Evolutionary conservation across 192 early-diverging fungal species (phyloP).

Genomic region (Podila horticola): DNA sequence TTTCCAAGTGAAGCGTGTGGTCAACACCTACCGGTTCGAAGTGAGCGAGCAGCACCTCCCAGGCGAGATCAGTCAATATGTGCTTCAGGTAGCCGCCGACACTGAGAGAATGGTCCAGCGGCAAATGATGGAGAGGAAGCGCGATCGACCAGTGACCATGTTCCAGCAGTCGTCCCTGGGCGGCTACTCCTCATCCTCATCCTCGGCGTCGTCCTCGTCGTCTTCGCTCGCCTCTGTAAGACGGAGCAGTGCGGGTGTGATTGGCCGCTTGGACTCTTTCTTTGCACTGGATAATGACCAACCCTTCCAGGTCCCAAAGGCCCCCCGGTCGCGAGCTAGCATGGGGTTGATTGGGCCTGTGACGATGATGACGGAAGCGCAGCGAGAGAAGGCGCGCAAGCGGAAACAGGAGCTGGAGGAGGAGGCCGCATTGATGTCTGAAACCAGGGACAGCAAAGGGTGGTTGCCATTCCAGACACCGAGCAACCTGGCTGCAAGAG

Average conservation of each 20-base stretch:
- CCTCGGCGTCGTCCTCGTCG: not conserved
- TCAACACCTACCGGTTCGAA: slow-evolving; percentile 88
- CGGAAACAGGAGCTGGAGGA: not conserved
- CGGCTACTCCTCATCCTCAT: not conserved
- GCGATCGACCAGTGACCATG: not conserved
- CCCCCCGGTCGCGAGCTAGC: not conserved
- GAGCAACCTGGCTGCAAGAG: slow-evolving; percentile 16
- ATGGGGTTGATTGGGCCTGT: not conserved
- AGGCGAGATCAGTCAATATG: slow-evolving; percentile 78
- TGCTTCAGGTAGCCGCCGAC: slow-evolving; percentile 75
- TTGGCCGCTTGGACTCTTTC: not conserved
- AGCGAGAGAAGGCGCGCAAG: not conserved
- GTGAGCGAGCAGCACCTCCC: slow-evolving; percentile 80
- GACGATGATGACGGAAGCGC: not conserved
- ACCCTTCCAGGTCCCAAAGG: not conserved
- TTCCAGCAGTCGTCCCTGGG: not conserved
- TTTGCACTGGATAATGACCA: not conserved
- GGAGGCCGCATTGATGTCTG: not conserved
- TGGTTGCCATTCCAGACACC: slow-evolving; percentile 28
- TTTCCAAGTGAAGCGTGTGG: slow-evolving; percentile 76
- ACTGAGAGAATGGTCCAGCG: slow-evolving; percentile 54
- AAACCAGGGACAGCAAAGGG: slow-evolving; percentile 19
- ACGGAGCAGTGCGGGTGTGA: not conserved
- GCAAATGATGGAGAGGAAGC: slow-evolving; percentile 10
- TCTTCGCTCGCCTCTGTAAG: not conserved